Conservation (phyloP, 1,284 basidiomycete species). For the Melampsora abietis-canadensis region DNA sequence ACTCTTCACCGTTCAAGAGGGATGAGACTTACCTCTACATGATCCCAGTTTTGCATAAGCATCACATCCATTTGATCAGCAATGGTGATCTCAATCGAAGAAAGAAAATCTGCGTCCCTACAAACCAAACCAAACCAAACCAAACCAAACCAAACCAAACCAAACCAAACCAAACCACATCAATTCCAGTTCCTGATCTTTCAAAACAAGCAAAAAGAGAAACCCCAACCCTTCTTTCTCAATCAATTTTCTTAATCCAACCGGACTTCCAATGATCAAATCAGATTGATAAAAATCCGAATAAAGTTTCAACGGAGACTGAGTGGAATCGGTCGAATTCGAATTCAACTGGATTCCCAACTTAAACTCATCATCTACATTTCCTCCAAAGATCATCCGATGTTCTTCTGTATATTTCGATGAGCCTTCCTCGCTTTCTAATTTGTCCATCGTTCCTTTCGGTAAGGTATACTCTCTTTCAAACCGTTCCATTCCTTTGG, state of each 20-base stretch:
- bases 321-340: no score
- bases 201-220: background rate
- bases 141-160: no score
- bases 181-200: no score
- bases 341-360: conserved; percentile 87
- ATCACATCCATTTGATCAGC: conserved; percentile 89
- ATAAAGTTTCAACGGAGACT: conserved; percentile 71
- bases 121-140: no score
- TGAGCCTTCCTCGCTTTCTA: conserved; percentile 55
- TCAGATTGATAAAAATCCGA: conserved; percentile 87
- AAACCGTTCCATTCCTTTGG: conserved; percentile 83
- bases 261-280: conserved; percentile 84
- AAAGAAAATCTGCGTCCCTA: conserved; percentile 81
- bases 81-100: conserved; percentile 89
- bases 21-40: conserved; percentile 91
- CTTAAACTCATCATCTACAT: conserved; percentile 92
- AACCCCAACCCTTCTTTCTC: conserved; percentile 67
- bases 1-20: no score
- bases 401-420: conserved; percentile 57
- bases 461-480: conserved; percentile 77
- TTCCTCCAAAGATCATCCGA: conserved; percentile 90
- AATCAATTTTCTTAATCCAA: conserved; percentile 84
- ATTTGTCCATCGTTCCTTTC: conserved; percentile 73
- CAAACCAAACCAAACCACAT: no score
- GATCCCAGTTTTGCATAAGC: conserved; percentile 99